Evolutionary conservation across 2,329 filamentous ascomycete genomes (phyloP), one percentile per base, ranked within the genome.

Genomic region (Colletotrichum sp.): DNA sequence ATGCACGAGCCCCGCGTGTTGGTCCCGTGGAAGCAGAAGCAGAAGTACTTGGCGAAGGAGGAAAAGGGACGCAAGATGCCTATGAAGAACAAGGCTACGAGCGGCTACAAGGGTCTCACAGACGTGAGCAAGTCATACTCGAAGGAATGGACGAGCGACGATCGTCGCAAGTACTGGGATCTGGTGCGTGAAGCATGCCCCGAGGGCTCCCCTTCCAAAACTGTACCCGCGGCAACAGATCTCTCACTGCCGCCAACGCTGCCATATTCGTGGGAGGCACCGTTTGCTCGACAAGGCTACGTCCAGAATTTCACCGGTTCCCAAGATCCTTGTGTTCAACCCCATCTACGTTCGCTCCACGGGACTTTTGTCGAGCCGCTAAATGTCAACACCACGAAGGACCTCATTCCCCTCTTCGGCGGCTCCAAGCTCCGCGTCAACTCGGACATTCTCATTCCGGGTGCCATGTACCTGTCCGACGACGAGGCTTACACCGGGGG

Each of bases 1-100:
- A 87, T 92, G 83, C 92, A 93, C 80, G 91, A 94, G 80, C 88
- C 92, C 32, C 87, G 92, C 27, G 82, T 94, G n/a, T 83, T 93
- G 34, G 90, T 92, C 5, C 88, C 90, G 12, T 91, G 88, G 83
- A 88, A 93, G 70, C 85, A 89, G 16, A 88, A 93, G 71, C 85
- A 89, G 28, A 83, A 84, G 28, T 84, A 90, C 65, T 85, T 93
- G 12, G 83, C 82, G 9, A 84, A 85, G 63, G 91, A 92, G 79
- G 82, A 83, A 71, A 81, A 82, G 39, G 85, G 80, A 60, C 86
- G 90, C 71, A 80, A 79, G 12, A 83, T 92, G 68, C 82, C 84
- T 19, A 84, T 84, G 2, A 81, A 87, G 71, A 83, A 84, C 27
- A 80, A 87, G 22, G 86, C 88, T 48, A 86, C 88, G 57, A 86